Conservation (phyloP, 2,329 filamentous ascomycete genomes). For the Trichoderma koningiopsis region DNA sequence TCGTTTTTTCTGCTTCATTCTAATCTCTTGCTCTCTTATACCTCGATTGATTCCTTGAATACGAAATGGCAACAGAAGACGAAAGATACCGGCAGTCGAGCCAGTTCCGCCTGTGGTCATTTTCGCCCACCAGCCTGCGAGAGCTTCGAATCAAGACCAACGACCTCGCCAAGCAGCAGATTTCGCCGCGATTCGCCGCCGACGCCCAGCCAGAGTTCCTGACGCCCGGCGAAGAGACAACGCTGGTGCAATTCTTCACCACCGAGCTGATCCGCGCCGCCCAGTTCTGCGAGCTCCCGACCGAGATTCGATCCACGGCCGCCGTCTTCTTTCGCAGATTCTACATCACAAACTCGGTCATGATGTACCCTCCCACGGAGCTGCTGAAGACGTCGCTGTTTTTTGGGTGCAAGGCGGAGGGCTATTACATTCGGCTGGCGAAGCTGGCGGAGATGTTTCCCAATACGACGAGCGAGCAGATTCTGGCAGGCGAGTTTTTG, state of each 20-base stretch:
- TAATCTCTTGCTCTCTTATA: not conserved
- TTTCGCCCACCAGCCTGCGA: constrained; percentile 71
- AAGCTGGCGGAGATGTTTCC: constrained; percentile 71
- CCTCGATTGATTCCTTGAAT: constrained; percentile 24
- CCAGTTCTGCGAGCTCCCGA: constrained; percentile 54
- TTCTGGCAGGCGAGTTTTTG: constrained; percentile 89
- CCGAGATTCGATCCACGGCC: constrained; percentile 65
- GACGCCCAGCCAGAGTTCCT: constrained; percentile 72
- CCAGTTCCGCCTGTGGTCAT: constrained; percentile 92
- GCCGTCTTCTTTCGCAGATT: constrained; percentile 91
- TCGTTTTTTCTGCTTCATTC: not conserved
- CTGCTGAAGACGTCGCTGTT: constrained; percentile 90
- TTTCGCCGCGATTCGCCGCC: constrained; percentile 55
- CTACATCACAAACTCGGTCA: constrained; percentile 92
- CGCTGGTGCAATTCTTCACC: constrained; percentile 77
- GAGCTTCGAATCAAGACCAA: constrained; percentile 79
- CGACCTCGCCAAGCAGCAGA: constrained; percentile 67
- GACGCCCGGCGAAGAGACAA: constrained; percentile 79
- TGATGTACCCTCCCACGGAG: constrained; percentile 91
- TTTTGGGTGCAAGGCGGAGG: constrained; percentile 91
- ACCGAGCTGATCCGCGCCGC: constrained; percentile 60
- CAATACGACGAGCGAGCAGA: constrained; percentile 73
- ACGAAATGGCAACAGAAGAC: constrained; percentile 76
- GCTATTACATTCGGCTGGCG: constrained; percentile 67
- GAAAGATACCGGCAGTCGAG: constrained; percentile 86